A percentile compares a stretch with the other conserved stretches of the same genome.
These are phyloP conservation scores for Barnettozyma wickerhamii DNA, from an alignment of 805 yeast species.

Conservation along the genomic window DNA sequence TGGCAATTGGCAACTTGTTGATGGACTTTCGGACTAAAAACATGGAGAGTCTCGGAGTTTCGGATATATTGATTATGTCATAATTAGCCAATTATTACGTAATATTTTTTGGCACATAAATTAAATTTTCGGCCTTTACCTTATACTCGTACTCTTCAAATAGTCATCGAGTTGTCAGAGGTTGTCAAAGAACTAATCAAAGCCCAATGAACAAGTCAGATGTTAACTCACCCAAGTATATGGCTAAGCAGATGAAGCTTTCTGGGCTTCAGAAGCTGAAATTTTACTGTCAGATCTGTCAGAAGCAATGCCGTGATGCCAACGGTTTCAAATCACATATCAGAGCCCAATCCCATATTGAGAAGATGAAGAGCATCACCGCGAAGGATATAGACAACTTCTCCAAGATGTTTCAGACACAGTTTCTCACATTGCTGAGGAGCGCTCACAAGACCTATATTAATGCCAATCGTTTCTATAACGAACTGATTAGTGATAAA, in stretches of 20 bases:
- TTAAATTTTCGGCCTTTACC: too few relatives aligned
- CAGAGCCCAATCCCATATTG: constrained; percentile 73
- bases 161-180: too few relatives aligned
- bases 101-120: too few relatives aligned
- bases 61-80: constrained; percentile 35
- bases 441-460: constrained; percentile 71
- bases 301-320: constrained; percentile 91
- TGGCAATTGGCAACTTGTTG: too few relatives aligned
- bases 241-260: constrained; percentile 73
- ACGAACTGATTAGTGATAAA: constrained; percentile 78
- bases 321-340: constrained; percentile 92
- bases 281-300: constrained; percentile 89
- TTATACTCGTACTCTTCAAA: too few relatives aligned
- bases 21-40: too few relatives aligned
- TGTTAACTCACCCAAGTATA: constrained; percentile 13
- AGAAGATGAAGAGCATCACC: constrained; percentile 47
- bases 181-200: neutral
- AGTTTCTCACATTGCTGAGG: constrained; percentile 59
- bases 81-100: too few relatives aligned
- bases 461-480: constrained; percentile 82
- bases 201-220: constrained; percentile 7
- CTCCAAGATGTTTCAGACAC: constrained; percentile 54
- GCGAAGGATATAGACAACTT: constrained; percentile 51
- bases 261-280: constrained; percentile 80
- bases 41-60: too few relatives aligned